These are phyloP conservation scores for Cryptomeria japonica DNA, from an alignment of 75 land plant genomes.

Conservation along the genomic window DNA sequence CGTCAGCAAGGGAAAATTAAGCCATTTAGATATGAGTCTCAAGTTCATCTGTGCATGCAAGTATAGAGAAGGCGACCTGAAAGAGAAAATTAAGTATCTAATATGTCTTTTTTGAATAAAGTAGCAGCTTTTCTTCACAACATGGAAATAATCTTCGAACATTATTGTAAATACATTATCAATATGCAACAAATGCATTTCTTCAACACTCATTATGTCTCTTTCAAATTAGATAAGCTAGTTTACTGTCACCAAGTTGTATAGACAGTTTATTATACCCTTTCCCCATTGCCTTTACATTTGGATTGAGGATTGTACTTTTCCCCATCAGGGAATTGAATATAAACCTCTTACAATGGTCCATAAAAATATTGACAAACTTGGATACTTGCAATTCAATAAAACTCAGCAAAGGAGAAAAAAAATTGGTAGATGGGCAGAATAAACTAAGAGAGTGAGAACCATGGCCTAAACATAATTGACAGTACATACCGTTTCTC, in stretches of 20 bases:
- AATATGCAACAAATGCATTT: not conserved
- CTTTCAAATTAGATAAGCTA: not conserved
- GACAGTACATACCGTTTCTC: conserved; percentile 58
- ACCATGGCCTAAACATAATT: not conserved
- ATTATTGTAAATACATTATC: not conserved
- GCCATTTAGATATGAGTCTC: not conserved
- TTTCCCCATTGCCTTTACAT: not conserved
- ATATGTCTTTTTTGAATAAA: not conserved
- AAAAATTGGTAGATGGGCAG: not conserved
- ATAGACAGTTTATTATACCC: not conserved
- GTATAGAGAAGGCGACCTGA: not conserved
- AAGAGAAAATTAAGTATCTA: not conserved
- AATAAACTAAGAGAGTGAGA: not conserved
- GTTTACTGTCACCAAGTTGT: not conserved
- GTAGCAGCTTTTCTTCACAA: not conserved
- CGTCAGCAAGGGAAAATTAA: too few species aligned
- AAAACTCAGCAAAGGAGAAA: not conserved
- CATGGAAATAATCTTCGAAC: not conserved
- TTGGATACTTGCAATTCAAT: not conserved
- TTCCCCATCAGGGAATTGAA: not conserved
- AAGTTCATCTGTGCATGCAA: not conserved
- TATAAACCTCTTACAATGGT: not conserved
- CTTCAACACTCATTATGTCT: not conserved
- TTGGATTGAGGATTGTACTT: not conserved
- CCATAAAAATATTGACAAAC: not conserved